Base-by-base conservation (phyloP, 2,329 filamentous ascomycete species). In the Phialophora tarda region DNA sequence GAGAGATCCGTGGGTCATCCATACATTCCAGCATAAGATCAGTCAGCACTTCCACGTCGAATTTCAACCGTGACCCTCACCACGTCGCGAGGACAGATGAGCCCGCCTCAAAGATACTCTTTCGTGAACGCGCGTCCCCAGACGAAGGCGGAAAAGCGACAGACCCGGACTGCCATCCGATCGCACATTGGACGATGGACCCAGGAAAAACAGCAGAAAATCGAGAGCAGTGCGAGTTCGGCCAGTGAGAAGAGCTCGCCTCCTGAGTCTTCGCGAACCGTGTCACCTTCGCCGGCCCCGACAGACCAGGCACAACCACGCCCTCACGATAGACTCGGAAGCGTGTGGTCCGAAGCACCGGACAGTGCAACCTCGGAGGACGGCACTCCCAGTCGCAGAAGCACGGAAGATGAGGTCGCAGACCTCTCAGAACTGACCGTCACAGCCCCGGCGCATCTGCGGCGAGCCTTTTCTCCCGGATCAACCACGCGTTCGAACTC, bases 141-240 rank as follows among this genome's bases (percentile, higher is more conserved):
- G 28, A 62, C 60, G n/a, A 62, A 62, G 53, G 60, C 60, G 21
- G 60, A 62, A 28, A 62, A 62, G 41, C 60, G 50, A 26, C 32
- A 62, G 38, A 56, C 60, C 32, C 60, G 60, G 5, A 56, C 53
- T 24, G 60, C 60, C 21, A 62, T 62, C 51, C 60, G 60, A 11
- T 62, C 60, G 38, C 60, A 62, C 60, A 62, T 62, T 34, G 60
- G 60, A 48, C 34, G 51, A 62, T 62, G 60, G 60, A 62, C 60
- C 4, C 60, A 62, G 51, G 60, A 62, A 21, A 62, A 55, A 14
- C 60, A 62, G 60, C 60, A 62, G 34, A 55, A 56, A 54, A 23
- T 32, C 38, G 50, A 62, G 32, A 21, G 34, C 34, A 62, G 12
- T 48, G 47, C 23, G n/a, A 48, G 23, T 32, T 28, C 50, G 14